phyloP scores from a whole-genome alignment of 1,284 basidiomycete genomes.

The Moesziomyces antarcticus region DNA sequence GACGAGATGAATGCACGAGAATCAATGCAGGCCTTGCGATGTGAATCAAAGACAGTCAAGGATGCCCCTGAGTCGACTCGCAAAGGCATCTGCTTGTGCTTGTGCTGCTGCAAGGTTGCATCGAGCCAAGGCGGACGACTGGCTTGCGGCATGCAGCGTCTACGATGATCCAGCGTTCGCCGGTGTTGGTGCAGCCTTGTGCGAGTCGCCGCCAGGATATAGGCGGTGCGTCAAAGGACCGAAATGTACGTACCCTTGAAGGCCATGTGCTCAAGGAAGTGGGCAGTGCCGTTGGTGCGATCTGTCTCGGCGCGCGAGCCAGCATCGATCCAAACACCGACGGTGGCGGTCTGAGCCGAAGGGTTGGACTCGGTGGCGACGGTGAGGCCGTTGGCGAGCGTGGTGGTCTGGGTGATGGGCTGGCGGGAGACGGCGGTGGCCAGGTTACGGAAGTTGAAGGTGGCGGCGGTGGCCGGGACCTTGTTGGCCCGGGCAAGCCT shows the following conservation, averaged over 20 bases:
- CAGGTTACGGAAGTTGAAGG: slow-evolving; percentile 47
- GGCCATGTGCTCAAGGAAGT: slow-evolving; percentile 98
- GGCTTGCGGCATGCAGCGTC: neutral
- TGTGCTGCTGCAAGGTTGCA: neutral
- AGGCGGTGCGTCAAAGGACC: slow-evolving; percentile 1
- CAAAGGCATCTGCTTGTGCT: no score
- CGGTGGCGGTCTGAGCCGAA: slow-evolving; percentile 95
- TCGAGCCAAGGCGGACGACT: neutral
- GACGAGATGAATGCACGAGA: neutral
- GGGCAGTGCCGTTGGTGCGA: slow-evolving; percentile 93
- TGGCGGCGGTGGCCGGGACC: slow-evolving; percentile 44
- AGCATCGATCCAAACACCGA: slow-evolving; percentile 99
- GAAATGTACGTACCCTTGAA: slow-evolving; percentile 69
- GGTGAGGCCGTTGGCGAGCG: slow-evolving; percentile 64
- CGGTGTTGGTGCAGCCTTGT: neutral
- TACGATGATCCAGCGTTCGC: neutral
- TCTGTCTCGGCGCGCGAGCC: slow-evolving; percentile 95
- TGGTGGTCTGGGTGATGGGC: slow-evolving; percentile 63
- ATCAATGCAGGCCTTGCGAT: neutral
- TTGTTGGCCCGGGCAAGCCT: slow-evolving; percentile 48
- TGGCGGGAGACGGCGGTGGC: slow-evolving; percentile 53
- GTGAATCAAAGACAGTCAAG: neutral
- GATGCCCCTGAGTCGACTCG: no score
- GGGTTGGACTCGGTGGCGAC: slow-evolving; percentile 80
- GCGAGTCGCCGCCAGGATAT: neutral